A percentile compares a stretch with the other conserved stretches of the same genome.
Conservation (phyloP, 2,329 filamentous ascomycete genomes). For the Myriosclerotinia curreyana region DNA sequence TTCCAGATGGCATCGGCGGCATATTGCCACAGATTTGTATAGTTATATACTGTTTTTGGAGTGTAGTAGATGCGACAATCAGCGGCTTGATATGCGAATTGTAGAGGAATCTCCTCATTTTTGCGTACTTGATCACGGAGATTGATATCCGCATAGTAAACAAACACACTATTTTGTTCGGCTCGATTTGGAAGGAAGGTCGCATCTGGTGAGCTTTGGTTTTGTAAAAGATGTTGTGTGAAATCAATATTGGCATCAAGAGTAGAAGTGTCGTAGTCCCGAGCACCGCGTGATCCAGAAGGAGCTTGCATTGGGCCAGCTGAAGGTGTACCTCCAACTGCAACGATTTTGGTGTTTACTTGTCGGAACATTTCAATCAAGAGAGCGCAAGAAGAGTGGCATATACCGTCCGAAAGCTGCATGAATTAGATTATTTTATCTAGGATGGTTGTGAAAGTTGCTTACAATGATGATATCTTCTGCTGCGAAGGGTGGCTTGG, state of each 20-base stretch:
- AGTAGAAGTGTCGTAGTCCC: slow-evolving; percentile 36
- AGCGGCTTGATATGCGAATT: slow-evolving; percentile 60
- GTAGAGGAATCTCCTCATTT: slow-evolving; percentile 45
- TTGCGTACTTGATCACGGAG: slow-evolving; percentile 41
- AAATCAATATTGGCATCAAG: slow-evolving; percentile 33
- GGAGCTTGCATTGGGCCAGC: slow-evolving; percentile 52
- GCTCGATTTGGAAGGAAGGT: slow-evolving; percentile 33
- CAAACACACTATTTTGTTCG: slow-evolving; percentile 23
- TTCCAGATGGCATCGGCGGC: slow-evolving; percentile 44
- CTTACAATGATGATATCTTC: slow-evolving; percentile 43
- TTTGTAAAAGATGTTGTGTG: slow-evolving; percentile 26
- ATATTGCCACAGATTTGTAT: slow-evolving; percentile 49
- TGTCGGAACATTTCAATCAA: slow-evolving; percentile 54
- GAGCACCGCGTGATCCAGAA: slow-evolving; percentile 50
- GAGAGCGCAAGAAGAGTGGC: slow-evolving; percentile 56
- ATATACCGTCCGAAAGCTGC: slow-evolving; percentile 55
- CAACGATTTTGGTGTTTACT: slow-evolving; percentile 52
- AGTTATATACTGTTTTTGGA: slow-evolving; percentile 49
- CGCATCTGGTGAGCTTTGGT: slow-evolving; percentile 18
- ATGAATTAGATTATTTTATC: slow-evolving; percentile 37
- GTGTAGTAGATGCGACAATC: slow-evolving; percentile 61
- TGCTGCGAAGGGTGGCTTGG: slow-evolving; percentile 39
- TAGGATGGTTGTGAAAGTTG: neutral
- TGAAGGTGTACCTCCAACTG: slow-evolving; percentile 50
- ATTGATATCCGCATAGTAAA: slow-evolving; percentile 43